Base-by-base conservation (phyloP, 148 eudicot genomes). In the Chenopodium album region DNA sequence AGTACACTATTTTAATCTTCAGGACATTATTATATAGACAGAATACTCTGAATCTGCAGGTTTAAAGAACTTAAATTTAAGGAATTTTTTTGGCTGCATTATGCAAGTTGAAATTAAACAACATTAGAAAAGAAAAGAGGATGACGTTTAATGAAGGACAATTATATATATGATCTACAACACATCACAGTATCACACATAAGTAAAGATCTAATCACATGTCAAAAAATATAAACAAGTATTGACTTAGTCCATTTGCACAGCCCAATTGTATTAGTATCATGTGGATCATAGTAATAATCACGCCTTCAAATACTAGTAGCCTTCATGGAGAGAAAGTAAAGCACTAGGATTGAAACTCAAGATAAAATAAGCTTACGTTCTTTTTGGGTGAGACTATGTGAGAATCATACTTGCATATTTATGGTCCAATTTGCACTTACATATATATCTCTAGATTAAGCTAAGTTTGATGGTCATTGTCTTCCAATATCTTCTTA, bases 31-130 rank as follows among this genome's bases (percentile, higher is more conserved):
- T 37, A 37, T 37, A 41, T 41, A 41, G 44, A 41, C 44, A 41
- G 8, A 41, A 41, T 41, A 6, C 44, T 41, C 1, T 1, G 12
- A 52, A 10, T 52, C 16, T 52, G 56, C 56, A 52, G 12, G 12
- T 12, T 10, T 10, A 10, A 11, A 52, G 56, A 52, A 52, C 3
- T 17, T 6, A 37, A 37, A 32, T 59, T 67, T 32, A 37, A 20
- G 75, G 2, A 7, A 22, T 19, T 71, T 17, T 71, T 71, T 2
- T 9, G 73, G 23, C 73, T 22, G 1, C 44, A 71, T 41, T 17
- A 47, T 46, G 56, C 75, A 72, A n/a, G 46, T 46, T n/a, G 31
- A 72, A 56, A 46, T 72, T 72, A 29, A 71, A 71, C 13, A 68
- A 26, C 70, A 66, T 12, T 34, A 71, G 28, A 71, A 19, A 19